Base-by-base conservation (phyloP, 176 grass and related monocot genomes). In the Ananas comosus region DNA sequence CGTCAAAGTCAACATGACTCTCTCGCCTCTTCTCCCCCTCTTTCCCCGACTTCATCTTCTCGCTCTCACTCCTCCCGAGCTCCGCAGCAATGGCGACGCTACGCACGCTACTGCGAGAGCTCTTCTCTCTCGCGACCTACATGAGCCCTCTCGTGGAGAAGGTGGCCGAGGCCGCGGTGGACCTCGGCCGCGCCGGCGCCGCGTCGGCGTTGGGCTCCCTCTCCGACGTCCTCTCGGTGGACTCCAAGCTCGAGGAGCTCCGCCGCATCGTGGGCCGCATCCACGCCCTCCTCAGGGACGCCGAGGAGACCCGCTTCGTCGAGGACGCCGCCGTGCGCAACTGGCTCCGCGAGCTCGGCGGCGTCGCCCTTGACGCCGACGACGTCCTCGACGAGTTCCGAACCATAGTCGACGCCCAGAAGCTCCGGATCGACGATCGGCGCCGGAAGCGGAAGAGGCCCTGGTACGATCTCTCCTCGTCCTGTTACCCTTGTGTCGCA, bases 261-360 rank as follows among this genome's bases (percentile, higher is more conserved):
- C 6, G 10, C 29, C 0, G 25, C 2, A 69, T 68, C 22, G 67
- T 63, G 2, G 4, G 12, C 3, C 68, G 74, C 23, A 83, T 77
- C 59, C 12, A 47, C 3, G 19, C 74, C 25, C 49, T 51, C 51
- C 74, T 72, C 11, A 65, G 6, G 1, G 80, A 83, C 11, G 80
- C 74, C 16, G 74, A 77, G 25, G 59, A 83, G 61, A 76, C 64
- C 50, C 69, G 74, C 50, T 25, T 29, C 18, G 68, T 83, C 19
- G 63, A 72, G 67, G 51, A 52, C n/a, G 9, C 24, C 1, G 7
- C 57, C 0, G 80, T 82, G 48, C 80, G 63, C 50, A 54, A 17
- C 4, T 76, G 80, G 73, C 61, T 82, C 53, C 51, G 66, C 49
- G 73, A 82, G 49, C 80, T 82, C 50, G 18, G 73, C 6, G 29